Conservation (phyloP, 83 land plant genomes). For the Isoetes engelmannii region DNA sequence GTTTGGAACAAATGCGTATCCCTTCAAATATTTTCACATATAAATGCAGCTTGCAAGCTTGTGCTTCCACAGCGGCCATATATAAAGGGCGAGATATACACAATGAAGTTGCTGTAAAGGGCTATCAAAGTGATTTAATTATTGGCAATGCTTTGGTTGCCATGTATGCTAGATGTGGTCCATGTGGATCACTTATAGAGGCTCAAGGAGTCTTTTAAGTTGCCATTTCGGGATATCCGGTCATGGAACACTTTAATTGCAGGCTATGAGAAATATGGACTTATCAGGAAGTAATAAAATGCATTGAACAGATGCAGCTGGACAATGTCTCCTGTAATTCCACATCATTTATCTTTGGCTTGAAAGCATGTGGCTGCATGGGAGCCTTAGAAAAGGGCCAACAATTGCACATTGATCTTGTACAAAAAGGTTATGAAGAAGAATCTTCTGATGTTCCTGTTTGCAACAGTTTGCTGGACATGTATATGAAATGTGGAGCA, state of each 20-base stretch:
- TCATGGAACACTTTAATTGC: constrained; percentile 3
- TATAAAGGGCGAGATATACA: too few species aligned
- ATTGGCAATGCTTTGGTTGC: too few species aligned
- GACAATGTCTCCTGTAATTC: not conserved
- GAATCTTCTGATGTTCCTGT: too few species aligned
- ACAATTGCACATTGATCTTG: not conserved
- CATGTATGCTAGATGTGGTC: too few species aligned
- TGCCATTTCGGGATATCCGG: not conserved
- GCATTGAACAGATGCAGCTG: not conserved
- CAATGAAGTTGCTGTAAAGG: too few species aligned
- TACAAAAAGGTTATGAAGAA: too few species aligned
- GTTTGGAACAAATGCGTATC: too few species aligned
- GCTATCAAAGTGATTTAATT: too few species aligned
- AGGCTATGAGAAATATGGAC: constrained; percentile 8
- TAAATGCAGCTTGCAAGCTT: too few species aligned
- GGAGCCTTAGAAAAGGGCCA: constrained; percentile 5
- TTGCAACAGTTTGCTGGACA: not conserved
- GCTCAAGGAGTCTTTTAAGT: not conserved
- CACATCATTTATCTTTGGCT: not conserved
- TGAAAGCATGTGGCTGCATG: constrained; percentile 11
- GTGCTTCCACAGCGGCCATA: too few species aligned
- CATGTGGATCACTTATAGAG: not conserved
- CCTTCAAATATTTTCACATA: too few species aligned
- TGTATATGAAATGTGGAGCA: constrained; percentile 8
- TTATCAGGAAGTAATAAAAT: not conserved